Evolutionary conservation across 768 basidiomycete genomes (phyloP).

Genomic region (Agaricus sinodeliciosus): DNA sequence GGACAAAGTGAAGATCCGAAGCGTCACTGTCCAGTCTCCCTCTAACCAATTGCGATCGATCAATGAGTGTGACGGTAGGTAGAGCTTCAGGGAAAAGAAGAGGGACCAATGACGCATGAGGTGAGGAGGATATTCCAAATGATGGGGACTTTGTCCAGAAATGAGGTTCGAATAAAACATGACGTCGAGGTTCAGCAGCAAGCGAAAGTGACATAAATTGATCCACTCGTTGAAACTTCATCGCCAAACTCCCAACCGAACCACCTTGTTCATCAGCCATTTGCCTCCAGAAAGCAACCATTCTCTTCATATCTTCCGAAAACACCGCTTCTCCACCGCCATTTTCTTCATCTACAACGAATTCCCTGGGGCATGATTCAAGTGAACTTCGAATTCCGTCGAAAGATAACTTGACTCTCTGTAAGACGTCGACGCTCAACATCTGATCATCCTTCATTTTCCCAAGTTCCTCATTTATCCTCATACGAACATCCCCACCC

Average conservation of each 20-base stretch:
- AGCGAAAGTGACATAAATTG: constrained; percentile 76
- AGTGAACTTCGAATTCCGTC: constrained; percentile 45
- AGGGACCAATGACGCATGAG: constrained; percentile 46
- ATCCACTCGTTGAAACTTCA: constrained; percentile 66
- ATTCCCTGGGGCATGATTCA: constrained; percentile 42
- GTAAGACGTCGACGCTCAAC: constrained; percentile 35
- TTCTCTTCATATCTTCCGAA: constrained; percentile 37
- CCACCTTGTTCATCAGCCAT: constrained; percentile 34
- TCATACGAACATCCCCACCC: constrained; percentile 53
- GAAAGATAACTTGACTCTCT: constrained; percentile 38
- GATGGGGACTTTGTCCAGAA: constrained; percentile 54
- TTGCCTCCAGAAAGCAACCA: constrained; percentile 55
- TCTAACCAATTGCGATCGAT: constrained; percentile 57
- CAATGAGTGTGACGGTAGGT: constrained; percentile 60
- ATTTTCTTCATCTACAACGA: constrained; percentile 29
- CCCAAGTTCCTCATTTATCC: constrained; percentile 40
- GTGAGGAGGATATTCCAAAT: neutral
- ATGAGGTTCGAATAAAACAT: constrained; percentile 69
- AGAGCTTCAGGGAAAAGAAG: constrained; percentile 73
- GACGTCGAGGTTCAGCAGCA: constrained; percentile 67
- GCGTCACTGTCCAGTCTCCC: constrained; percentile 66
- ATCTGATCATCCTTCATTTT: constrained; percentile 39
- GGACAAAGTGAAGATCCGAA: constrained; percentile 55
- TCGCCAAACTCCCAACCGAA: constrained; percentile 29
- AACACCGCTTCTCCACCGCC: constrained; percentile 10